Conservation (phyloP, 2,329 filamentous ascomycete genomes). For the Colletotrichum limetticola region DNA sequence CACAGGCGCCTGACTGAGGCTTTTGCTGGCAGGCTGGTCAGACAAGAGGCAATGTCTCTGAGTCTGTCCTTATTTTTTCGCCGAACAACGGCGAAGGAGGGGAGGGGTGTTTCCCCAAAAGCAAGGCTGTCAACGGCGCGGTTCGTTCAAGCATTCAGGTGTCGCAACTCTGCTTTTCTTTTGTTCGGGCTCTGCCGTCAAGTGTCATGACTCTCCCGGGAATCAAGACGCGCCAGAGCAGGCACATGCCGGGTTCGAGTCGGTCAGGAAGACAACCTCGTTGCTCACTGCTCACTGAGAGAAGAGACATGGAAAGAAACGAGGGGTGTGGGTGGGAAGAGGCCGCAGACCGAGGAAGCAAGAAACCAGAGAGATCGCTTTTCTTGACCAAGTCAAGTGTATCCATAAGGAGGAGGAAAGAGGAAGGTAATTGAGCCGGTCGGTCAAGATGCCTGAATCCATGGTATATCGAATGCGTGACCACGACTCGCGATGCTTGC, state of each 20-base stretch:
- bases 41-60: conserved; percentile 27
- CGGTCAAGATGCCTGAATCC: conserved; percentile 12
- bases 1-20: conserved; percentile 35
- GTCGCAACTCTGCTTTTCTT: background rate
- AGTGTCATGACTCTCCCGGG: conserved; percentile 25
- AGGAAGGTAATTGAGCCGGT: conserved; percentile 25
- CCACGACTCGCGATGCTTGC: conserved; percentile 33
- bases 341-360: background rate
- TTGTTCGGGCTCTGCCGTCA: conserved; percentile 29
- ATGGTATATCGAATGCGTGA: conserved; percentile 19
- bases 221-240: conserved; percentile 18
- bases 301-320: background rate
- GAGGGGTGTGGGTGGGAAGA: conserved; percentile 6
- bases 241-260: conserved; percentile 9
- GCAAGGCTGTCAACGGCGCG: conserved; percentile 23
- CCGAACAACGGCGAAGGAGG: conserved; percentile 1
- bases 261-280: background rate
- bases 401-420: conserved; percentile 21
- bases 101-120: conserved; percentile 17
- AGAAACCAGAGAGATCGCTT: background rate
- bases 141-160: conserved; percentile 30
- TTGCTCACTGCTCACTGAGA: background rate
- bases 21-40: conserved; percentile 29
- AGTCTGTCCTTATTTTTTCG: background rate
- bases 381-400: background rate